A percentile compares a stretch with the other conserved stretches of the same genome.
Evolutionary conservation across 495 filamentous ascomycete genomes (phyloP).

Genomic region (Aspergillus steynii): DNA sequence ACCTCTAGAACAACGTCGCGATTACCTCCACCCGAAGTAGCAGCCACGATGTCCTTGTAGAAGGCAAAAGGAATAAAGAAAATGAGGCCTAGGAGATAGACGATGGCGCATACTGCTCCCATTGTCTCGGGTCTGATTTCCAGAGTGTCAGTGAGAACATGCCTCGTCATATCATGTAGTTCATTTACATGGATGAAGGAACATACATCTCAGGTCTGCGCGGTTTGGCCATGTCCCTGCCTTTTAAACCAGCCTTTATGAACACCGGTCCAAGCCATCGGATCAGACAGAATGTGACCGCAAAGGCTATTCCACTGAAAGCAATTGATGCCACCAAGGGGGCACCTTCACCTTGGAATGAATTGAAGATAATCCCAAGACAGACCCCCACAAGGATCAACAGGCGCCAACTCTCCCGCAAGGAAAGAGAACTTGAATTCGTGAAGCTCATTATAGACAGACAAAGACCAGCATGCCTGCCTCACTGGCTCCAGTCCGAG

Average conservation of each 20-base stretch:
- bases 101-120: constrained; percentile 92
- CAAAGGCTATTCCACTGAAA: constrained; percentile 81
- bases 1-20: constrained; percentile 73
- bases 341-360: constrained; percentile 81
- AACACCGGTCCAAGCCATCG: constrained; percentile 93
- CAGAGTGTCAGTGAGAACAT: constrained; percentile 8
- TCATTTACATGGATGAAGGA: constrained; percentile 2
- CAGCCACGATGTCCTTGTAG: constrained; percentile 96
- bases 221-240: constrained; percentile 84
- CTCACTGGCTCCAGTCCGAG: neutral
- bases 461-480: constrained; percentile 8
- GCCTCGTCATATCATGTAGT: constrained; percentile 17
- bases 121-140: constrained; percentile 80
- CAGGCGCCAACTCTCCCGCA: constrained; percentile 70
- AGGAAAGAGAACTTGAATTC: constrained; percentile 52
- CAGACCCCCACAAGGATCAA: constrained; percentile 67
- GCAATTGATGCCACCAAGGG: constrained; percentile 87
- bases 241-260: constrained; percentile 85
- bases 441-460: constrained; percentile 37
- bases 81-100: constrained; percentile 85
- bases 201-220: constrained; percentile 72
- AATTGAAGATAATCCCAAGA: constrained; percentile 73
- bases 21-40: constrained; percentile 91
- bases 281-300: constrained; percentile 77
- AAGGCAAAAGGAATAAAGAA: constrained; percentile 95